phyloP scores from a whole-genome alignment of 306 rosid species.

The Acacia acuminata region DNA sequence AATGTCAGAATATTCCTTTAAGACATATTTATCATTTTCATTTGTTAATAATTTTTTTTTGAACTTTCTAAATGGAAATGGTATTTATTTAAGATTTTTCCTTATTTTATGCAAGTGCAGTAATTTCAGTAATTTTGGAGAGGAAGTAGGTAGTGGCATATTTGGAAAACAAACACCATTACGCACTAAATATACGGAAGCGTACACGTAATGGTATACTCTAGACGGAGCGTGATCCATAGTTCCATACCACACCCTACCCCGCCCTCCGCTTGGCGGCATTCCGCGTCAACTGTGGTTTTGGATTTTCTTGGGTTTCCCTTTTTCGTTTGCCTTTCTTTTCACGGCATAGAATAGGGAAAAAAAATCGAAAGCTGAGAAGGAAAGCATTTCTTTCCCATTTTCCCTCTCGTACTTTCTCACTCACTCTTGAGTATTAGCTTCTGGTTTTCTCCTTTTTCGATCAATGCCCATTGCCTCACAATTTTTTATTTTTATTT shows the following conservation, averaged over 20 bases:
- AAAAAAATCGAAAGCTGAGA: constrained; percentile 17
- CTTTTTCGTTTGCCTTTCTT: constrained; percentile 19
- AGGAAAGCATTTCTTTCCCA: constrained; percentile 8
- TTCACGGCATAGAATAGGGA: not conserved
- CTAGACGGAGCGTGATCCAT: not conserved
- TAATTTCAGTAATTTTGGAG: not conserved
- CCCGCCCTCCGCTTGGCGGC: constrained; percentile 34
- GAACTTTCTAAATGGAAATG: no score
- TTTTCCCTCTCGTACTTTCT: not conserved
- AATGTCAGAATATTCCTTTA: no score
- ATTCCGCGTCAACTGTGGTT: constrained; percentile 51
- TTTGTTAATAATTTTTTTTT: no score
- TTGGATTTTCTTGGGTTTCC: constrained; percentile 34
- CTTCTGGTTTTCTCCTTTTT: constrained; percentile 8
- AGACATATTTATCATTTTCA: no score
- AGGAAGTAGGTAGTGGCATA: not conserved
- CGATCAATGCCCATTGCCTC: constrained; percentile 19
- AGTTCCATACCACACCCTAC: not conserved
- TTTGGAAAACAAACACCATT: not conserved
- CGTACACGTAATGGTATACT: not conserved
- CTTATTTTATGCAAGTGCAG: no score
- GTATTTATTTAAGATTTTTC: no score
- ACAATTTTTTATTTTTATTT: not conserved
- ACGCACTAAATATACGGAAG: constrained; percentile 7
- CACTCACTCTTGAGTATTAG: constrained; percentile 6